Evolutionary conservation across 768 basidiomycete species (phyloP).

Genomic region (Boletus eberwhitei): DNA sequence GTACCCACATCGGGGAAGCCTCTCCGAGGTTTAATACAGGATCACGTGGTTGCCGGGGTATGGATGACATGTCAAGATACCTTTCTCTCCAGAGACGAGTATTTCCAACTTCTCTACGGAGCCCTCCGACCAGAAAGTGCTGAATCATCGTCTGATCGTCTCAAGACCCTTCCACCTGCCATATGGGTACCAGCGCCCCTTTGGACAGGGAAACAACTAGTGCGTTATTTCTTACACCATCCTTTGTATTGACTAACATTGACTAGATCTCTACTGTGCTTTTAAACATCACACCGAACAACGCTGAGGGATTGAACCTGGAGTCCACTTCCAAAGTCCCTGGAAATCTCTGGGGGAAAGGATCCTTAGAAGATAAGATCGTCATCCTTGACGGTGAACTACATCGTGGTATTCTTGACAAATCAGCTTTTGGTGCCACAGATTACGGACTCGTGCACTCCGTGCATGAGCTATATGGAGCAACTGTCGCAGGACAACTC

Average conservation of each 20-base stretch:
- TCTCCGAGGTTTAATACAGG: constrained; percentile 95
- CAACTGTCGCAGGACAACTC: constrained; percentile 83
- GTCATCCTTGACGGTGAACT: constrained; percentile 91
- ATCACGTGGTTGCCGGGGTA: constrained; percentile 98
- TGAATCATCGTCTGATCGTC: constrained; percentile 46
- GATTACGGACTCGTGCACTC: constrained; percentile 97
- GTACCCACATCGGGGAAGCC: constrained; percentile 98
- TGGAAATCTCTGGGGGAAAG: constrained; percentile 77
- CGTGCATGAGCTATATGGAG: constrained; percentile 91
- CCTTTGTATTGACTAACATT: background rate
- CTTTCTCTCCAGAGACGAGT: constrained; percentile 94
- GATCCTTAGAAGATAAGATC: constrained; percentile 80
- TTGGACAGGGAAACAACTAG: constrained; percentile 99
- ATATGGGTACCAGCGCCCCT: constrained; percentile 88
- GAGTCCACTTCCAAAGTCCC: constrained; percentile 87
- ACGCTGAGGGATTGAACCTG: constrained; percentile 79
- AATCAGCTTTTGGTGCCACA: constrained; percentile 94
- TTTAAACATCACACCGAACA: constrained; percentile 82
- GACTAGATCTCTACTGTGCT: constrained; percentile 88
- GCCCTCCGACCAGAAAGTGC: constrained; percentile 88
- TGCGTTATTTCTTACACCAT: constrained; percentile 37
- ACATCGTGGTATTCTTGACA: constrained; percentile 91
- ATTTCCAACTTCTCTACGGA: constrained; percentile 93
- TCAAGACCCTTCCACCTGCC: constrained; percentile 83
- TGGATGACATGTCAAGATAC: constrained; percentile 98